Base-by-base conservation (phyloP, 2,329 filamentous ascomycete species). In the Ceratocystis variospora region DNA sequence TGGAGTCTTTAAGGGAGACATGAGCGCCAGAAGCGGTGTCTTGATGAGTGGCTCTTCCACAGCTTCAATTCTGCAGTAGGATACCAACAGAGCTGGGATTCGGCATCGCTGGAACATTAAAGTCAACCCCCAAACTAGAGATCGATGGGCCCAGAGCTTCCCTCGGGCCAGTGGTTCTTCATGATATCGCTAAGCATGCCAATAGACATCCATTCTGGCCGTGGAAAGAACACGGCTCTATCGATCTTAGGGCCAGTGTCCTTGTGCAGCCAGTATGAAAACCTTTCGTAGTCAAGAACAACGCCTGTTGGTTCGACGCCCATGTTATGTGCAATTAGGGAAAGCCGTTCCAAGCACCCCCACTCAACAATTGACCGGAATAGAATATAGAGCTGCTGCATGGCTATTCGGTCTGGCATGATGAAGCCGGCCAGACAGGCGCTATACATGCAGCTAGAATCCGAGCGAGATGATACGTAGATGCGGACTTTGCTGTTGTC, bases 341-440 rank as follows among this genome's bases (percentile, higher is more conserved):
- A 37, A 7, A 61, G 25, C 12, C 64, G 41, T 7, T 65, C 64
- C 41, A 65, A 22, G 15, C 64, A 65, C 5, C 55, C 53, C 64
- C 64, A 65, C 45, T 65, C 64, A 17, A 65, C 41, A n/a, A 65
- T 61, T 6, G 64, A 55, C 7, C 64, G 64, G 55, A 61, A 61
- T 1, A 61, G 44, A 5, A 65, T 57, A 31, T 61, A 65, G 17
- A 65, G 22, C 8, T 61, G 45, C 28, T 65, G 44, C 55, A 65
- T 44, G 22, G 57, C 55, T 10, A 53, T 17, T n/a, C 53, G 64
- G 4, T 61, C 57, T 25, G 55, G 28, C 15, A 65, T 25, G 10
- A 48, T 6, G 7, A 65, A 61, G 25, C 15, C 31, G 5, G 45
- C 55, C 17, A 65, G 19, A 33, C 64, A 65, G 33, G 31, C 55